phyloP scores from a whole-genome alignment of 768 basidiomycete species.

The Phlegmacium glaucopus region DNA sequence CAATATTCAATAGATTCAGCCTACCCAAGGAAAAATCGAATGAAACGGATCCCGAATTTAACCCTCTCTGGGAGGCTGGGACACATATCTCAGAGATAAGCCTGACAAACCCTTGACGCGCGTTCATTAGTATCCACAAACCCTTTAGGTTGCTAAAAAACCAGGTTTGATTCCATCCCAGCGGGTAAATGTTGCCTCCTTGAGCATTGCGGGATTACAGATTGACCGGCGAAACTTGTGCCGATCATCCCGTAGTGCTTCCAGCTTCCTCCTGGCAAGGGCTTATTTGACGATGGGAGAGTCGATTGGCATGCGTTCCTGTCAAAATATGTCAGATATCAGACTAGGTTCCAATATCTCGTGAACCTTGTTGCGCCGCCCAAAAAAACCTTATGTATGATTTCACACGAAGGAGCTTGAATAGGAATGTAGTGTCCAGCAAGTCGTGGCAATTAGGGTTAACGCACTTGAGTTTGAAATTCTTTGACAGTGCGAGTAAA shows the following conservation, averaged over 20 bases:
- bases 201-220: not conserved
- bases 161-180: constrained; percentile 60
- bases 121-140: constrained; percentile 12
- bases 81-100: constrained; percentile 75
- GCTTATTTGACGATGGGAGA: constrained; percentile 55
- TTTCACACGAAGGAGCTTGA: constrained; percentile 40
- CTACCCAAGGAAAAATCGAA: constrained; percentile 63
- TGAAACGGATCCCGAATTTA: constrained; percentile 78
- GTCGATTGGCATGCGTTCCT: constrained; percentile 7
- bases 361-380: constrained; percentile 20
- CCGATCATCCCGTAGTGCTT: too few relatives aligned
- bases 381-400: not conserved
- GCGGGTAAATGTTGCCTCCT: constrained; percentile 34
- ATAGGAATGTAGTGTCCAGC: constrained; percentile 47
- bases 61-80: constrained; percentile 61
- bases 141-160: not conserved
- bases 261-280: constrained; percentile 53
- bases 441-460: constrained; percentile 70
- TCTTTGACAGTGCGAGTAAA: not conserved
- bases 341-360: constrained; percentile 65
- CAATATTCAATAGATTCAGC: constrained; percentile 50
- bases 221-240: not conserved
- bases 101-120: constrained; percentile 77
- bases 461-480: too few relatives aligned
- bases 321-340: not conserved